Conservation (phyloP, 495 filamentous ascomycete species). For the Penicillium waksmanii region DNA sequence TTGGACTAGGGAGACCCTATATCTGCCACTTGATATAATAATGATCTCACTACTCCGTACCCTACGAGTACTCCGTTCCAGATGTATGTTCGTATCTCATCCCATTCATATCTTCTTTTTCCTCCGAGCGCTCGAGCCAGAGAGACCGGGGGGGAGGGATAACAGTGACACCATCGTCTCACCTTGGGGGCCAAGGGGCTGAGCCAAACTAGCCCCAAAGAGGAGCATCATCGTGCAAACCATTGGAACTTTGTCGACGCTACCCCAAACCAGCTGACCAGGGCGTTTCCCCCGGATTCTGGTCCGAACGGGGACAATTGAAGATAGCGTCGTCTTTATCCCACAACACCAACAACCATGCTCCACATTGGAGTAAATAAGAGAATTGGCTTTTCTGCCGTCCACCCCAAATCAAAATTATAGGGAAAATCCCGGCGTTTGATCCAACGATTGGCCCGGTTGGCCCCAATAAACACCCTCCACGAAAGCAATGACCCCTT, state of each 20-base stretch:
- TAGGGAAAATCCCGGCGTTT: not conserved
- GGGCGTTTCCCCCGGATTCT: constrained; percentile 30
- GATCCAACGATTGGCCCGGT: not conserved
- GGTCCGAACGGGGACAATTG: constrained; percentile 15
- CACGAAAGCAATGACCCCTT: constrained; percentile 12
- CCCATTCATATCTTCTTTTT: not conserved
- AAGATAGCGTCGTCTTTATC: not conserved
- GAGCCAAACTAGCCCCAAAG: constrained; percentile 1
- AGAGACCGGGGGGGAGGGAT: not conserved
- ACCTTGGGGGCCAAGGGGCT: not conserved
- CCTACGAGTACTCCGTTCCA: not conserved
- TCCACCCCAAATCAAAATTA: constrained; percentile 1
- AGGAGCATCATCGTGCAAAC: not conserved
- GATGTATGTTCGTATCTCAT: not conserved
- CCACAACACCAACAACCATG: not conserved
- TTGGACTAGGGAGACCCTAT: not conserved
- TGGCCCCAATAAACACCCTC: constrained; percentile 5
- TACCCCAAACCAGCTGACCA: constrained; percentile 7
- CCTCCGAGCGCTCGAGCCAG: not conserved
- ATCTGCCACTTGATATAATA: constrained; percentile 2
- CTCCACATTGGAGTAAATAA: not conserved
- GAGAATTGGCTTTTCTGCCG: constrained; percentile 10
- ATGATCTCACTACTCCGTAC: constrained; percentile 2
- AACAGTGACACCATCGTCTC: constrained; percentile 7
- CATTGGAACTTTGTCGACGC: not conserved